A percentile compares a stretch with the other conserved stretches of the same genome.
These are phyloP conservation scores for Pseudocohnilembus persalinus DNA, from an alignment of 169 alveolate species.

Conservation along the genomic window DNA sequence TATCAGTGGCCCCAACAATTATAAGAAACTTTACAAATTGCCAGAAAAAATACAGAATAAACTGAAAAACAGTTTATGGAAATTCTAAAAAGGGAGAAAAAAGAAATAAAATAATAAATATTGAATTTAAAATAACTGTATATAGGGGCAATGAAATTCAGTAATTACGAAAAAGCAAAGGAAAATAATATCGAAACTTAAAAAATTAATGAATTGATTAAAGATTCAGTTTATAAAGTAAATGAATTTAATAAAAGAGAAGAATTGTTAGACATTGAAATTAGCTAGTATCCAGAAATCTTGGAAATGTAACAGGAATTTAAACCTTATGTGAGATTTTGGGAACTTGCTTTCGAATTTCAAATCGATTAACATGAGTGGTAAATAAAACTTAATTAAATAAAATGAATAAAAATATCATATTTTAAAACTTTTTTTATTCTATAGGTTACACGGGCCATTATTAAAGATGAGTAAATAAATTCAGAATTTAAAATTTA, in stretches of 20 bases:
- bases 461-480: background rate
- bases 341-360: slow-evolving; percentile 52
- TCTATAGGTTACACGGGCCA: background rate
- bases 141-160: slow-evolving; percentile 48
- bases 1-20: slow-evolving; percentile 58
- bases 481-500: too few relatives aligned
- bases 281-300: slow-evolving; percentile 54
- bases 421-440: too few relatives aligned
- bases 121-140: slow-evolving; percentile 30
- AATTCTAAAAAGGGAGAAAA: slow-evolving; percentile 53
- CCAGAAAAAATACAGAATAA: slow-evolving; percentile 34
- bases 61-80: slow-evolving; percentile 54
- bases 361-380: slow-evolving; percentile 51
- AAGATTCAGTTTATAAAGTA: slow-evolving; percentile 41
- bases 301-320: slow-evolving; percentile 43
- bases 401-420: too few relatives aligned
- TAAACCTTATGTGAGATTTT: slow-evolving; percentile 53
- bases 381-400: too few relatives aligned
- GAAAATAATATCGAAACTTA: slow-evolving; percentile 54
- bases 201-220: slow-evolving; percentile 42
- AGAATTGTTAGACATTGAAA: slow-evolving; percentile 32
- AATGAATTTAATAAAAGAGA: slow-evolving; percentile 62
- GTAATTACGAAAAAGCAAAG: slow-evolving; percentile 37
- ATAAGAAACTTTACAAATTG: slow-evolving; percentile 44
- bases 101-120: slow-evolving; percentile 35